phyloP scores from a whole-genome alignment of 2,329 filamentous ascomycete species.

The Fonsecaea nubica region DNA sequence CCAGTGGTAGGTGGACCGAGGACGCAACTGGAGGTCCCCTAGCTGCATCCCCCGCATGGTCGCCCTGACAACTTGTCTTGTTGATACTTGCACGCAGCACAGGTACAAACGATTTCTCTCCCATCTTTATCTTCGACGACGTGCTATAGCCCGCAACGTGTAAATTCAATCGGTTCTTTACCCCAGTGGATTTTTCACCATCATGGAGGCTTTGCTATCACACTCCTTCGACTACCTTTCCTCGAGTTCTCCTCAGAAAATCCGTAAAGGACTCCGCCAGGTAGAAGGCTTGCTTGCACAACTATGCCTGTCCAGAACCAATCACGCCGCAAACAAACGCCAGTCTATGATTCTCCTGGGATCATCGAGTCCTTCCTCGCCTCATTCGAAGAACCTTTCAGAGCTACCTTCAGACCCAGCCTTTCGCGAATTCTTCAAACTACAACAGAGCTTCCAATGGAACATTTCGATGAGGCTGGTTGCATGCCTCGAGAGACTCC shows the following conservation, averaged over 20 bases:
- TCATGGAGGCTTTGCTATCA: slow-evolving; percentile 89
- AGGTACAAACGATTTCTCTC: slow-evolving; percentile 1
- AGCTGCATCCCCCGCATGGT: slow-evolving; percentile 12
- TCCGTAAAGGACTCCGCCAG: slow-evolving; percentile 91
- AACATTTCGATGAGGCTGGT: slow-evolving; percentile 90
- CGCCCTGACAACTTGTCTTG: slow-evolving; percentile 16
- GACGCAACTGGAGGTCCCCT: neutral
- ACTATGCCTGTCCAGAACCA: slow-evolving; percentile 76
- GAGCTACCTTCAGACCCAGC: slow-evolving; percentile 82
- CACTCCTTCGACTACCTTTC: slow-evolving; percentile 96
- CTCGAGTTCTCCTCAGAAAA: slow-evolving; percentile 85
- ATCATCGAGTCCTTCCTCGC: slow-evolving; percentile 45
- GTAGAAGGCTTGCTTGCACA: slow-evolving; percentile 93
- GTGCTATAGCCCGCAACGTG: neutral
- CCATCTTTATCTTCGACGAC: slow-evolving; percentile 1
- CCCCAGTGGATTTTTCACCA: slow-evolving; percentile 24
- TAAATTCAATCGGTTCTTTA: neutral
- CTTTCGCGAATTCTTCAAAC: slow-evolving; percentile 92
- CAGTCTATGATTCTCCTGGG: slow-evolving; percentile 51
- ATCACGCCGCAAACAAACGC: slow-evolving; percentile 48
- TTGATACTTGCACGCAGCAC: neutral
- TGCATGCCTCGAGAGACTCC: slow-evolving; percentile 80
- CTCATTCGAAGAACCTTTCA: slow-evolving; percentile 66
- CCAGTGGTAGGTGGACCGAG: neutral
- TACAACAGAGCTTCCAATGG: slow-evolving; percentile 98